These are phyloP conservation scores for Globisporangium yorkense DNA, from an alignment of 352 stramenopile genomes.

Conservation along the genomic window DNA sequence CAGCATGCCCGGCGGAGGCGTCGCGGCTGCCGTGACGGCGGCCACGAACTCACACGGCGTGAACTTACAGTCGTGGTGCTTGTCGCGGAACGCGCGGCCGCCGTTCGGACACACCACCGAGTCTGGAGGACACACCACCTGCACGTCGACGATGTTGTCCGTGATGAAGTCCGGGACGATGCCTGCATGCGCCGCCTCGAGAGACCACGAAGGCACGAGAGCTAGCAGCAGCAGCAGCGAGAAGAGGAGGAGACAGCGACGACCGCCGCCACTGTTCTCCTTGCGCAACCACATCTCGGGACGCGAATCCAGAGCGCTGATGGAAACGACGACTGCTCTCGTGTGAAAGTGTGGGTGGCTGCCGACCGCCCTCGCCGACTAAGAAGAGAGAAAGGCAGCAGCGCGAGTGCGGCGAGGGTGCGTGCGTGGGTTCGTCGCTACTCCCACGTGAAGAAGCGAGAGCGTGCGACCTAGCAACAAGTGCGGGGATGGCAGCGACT, in stretches of 20 bases:
- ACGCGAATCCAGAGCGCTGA: neutral
- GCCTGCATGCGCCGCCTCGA: neutral
- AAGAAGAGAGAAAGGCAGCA: neutral
- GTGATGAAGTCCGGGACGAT: slow-evolving; percentile 8
- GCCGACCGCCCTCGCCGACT: neutral
- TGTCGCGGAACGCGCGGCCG: slow-evolving; percentile 28
- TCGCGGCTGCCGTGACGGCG: neutral
- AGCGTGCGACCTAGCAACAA: neutral
- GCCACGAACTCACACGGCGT: slow-evolving; percentile 33
- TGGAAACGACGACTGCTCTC: neutral
- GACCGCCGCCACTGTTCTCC: neutral
- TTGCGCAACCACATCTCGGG: neutral
- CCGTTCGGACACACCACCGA: slow-evolving; percentile 33
- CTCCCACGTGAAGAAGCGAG: neutral
- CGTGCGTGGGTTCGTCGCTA: no score
- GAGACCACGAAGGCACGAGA: neutral
- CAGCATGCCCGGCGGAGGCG: slow-evolving; percentile 7
- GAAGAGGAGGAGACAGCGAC: neutral
- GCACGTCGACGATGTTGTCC: slow-evolving; percentile 19
- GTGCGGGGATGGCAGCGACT: no score
- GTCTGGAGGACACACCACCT: slow-evolving; percentile 30
- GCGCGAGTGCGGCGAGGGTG: no score
- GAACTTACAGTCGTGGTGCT: slow-evolving; percentile 31
- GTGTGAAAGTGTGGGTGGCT: no score
- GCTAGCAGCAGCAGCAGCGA: neutral